A percentile compares a stretch with the other conserved stretches of the same genome.
Conservation (phyloP, 2,329 filamentous ascomycete species). For the Didymella arachidicola region DNA sequence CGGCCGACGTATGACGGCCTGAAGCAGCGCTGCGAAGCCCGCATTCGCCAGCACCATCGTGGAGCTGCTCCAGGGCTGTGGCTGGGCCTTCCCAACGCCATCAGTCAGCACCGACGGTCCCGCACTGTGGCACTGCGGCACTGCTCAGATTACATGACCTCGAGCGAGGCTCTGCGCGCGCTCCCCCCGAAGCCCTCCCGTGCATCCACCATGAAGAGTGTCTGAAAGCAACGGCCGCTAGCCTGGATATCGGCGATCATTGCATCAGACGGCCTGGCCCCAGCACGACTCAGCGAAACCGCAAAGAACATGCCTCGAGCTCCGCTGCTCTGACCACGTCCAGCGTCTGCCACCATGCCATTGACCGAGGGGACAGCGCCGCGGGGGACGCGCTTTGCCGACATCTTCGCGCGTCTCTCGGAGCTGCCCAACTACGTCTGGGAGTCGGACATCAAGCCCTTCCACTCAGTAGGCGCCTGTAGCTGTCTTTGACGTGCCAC, state of each 20-base stretch:
- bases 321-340: constrained; percentile 2
- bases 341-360: constrained; percentile 29
- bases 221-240: constrained; percentile 1
- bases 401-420: constrained; percentile 47
- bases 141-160: not conserved
- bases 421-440: constrained; percentile 52
- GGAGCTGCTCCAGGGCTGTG: not conserved
- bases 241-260: constrained; percentile 1
- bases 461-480: constrained; percentile 54
- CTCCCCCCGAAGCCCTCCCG: not conserved
- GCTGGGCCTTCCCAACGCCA: constrained; percentile 1
- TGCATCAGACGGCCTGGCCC: constrained; percentile 11
- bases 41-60: constrained; percentile 1
- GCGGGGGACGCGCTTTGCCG: constrained; percentile 36
- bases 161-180: not conserved
- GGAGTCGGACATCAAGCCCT: constrained; percentile 54
- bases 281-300: constrained; percentile 7
- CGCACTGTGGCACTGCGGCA: not conserved
- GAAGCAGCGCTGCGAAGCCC: not conserved
- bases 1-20: constrained; percentile 7
- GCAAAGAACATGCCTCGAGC: constrained; percentile 10
- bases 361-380: constrained; percentile 23
- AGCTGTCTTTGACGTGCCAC: not conserved
- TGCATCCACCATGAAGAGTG: constrained; percentile 1
- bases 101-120: constrained; percentile 22